Conservation (phyloP, 192 early-diverging fungal genomes). For the Oehlia diaphana region DNA sequence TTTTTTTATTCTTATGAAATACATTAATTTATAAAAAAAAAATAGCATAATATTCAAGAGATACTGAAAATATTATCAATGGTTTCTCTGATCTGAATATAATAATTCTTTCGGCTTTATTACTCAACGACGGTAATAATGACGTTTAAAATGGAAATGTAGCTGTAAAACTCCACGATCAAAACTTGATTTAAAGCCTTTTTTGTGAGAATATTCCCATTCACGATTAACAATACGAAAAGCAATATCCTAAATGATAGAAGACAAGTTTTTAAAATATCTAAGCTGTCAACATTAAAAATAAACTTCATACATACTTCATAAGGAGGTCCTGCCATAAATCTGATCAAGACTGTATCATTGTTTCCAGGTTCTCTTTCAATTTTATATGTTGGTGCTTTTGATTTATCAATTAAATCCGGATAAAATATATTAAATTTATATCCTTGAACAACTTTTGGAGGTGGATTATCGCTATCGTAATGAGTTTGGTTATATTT, state of each 20-base stretch:
- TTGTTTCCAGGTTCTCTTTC: constrained; percentile 69
- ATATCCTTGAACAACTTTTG: constrained; percentile 96
- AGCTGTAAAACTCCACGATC: constrained; percentile 81
- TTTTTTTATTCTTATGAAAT: no score
- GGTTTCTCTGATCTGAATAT: no score
- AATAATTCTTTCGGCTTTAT: not conserved
- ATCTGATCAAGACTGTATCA: constrained; percentile 87
- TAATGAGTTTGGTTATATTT: constrained; percentile 99
- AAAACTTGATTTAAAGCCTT: constrained; percentile 76
- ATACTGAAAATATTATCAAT: no score
- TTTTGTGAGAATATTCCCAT: constrained; percentile 94
- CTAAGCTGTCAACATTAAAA: not conserved
- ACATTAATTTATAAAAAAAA: no score
- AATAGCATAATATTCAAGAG: no score
- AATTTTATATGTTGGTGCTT: constrained; percentile 87
- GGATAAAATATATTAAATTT: constrained; percentile 99
- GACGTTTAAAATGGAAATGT: constrained; percentile 82
- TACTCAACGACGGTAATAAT: constrained; percentile 72
- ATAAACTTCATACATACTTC: constrained; percentile 45
- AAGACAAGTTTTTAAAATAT: not conserved
- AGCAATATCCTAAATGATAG: constrained; percentile 77
- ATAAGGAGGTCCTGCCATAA: constrained; percentile 94
- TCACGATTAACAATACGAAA: constrained; percentile 95
- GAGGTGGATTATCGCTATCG: constrained; percentile 95
- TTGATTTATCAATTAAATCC: constrained; percentile 90